phyloP scores from a whole-genome alignment of 352 stramenopile genomes.

The Phytophthora rubi region DNA sequence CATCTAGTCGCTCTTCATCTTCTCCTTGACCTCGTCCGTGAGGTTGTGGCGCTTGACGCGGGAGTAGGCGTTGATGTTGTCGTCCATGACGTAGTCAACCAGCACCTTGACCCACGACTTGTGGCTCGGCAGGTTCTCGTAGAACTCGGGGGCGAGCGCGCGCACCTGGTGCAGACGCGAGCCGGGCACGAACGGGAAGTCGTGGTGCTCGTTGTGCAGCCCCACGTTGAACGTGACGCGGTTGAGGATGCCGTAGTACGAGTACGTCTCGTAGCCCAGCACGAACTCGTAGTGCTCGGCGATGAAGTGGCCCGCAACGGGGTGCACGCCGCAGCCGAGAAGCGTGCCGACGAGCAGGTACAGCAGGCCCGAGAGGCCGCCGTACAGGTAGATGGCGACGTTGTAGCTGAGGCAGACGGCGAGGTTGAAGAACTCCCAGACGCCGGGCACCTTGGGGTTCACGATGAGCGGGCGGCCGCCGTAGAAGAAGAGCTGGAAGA shows the following conservation, averaged over 20 bases:
- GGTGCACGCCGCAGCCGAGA: conserved; percentile 94
- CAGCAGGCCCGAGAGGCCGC: conserved; percentile 81
- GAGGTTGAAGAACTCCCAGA: conserved; percentile 92
- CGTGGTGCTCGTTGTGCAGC: conserved; percentile 99
- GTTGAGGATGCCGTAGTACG: conserved; percentile 98
- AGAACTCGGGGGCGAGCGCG: conserved; percentile 94
- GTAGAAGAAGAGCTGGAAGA: conserved; percentile 96
- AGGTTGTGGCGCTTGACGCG: conserved; percentile 90
- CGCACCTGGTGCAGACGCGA: conserved; percentile 91
- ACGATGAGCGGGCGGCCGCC: conserved; percentile 92
- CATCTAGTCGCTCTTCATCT: conserved; percentile 78
- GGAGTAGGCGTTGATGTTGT: conserved; percentile 92
- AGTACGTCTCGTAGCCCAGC: conserved; percentile 96
- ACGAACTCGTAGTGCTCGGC: conserved; percentile 97
- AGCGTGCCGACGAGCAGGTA: conserved; percentile 95
- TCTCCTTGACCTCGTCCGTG: conserved; percentile 57
- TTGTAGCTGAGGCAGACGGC: conserved; percentile 87
- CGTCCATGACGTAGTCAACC: conserved; percentile 94
- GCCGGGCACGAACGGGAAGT: conserved; percentile 95
- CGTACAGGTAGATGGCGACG: conserved; percentile 76
- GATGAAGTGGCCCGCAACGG: conserved; percentile 97
- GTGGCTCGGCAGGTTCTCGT: conserved; percentile 94
- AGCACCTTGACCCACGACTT: conserved; percentile 94
- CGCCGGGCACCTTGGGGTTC: conserved; percentile 87
- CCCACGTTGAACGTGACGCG: conserved; percentile 97